Base-by-base conservation (phyloP, 1,139 yeast genomes). In the Geotrichum reessii region DNA sequence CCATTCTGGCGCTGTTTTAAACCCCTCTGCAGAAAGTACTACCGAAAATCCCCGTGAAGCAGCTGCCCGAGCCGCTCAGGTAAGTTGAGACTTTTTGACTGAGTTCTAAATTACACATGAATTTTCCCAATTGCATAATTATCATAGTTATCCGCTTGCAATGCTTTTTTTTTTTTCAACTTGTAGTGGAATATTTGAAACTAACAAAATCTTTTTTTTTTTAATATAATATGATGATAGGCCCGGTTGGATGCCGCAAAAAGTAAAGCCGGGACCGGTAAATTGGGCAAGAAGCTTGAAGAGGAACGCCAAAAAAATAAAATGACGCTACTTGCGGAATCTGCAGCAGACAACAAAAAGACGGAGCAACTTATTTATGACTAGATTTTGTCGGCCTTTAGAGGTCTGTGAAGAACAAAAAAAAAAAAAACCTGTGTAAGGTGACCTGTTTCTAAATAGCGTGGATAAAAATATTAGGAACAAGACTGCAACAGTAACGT, bases 21-120 rank as follows among this genome's bases (percentile, higher is more conserved):
- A 42, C 21, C 17, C 19, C 12, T n/a, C 22, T 7, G 8, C 46
- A 5, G 44, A 47, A 24, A 37, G 33, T 21, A 14, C 54, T 11
- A 19, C 47, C 31, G 50, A 57, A 3, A 54, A 57, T 22, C 56
- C 62, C 8, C 46, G 60, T 8, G 56, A 52, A 37, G 58, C 58
- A n/a, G 62, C 62, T 14, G 62, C 62, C 7, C 33, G 50, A 14
- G 62, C 62, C 17, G 62, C 62, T 19, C 55, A 59, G 58, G 62
- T 57, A 50, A 46, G 52, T 44, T n/a, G 17, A 46, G 17, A 31
- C 25, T n/a, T 24, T 42, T 19, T 27, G 31, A 5, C 12, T 11
- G 28, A 14, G 12, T 47, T 27, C 42, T 25, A 12, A 3, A 8
- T 5, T 19, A n/a, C n/a, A n/a, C n/a, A n/a, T n/a, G n/a, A n/a